Conservation (phyloP, 176 grass and related monocot species). For the Avena insularis region DNA sequence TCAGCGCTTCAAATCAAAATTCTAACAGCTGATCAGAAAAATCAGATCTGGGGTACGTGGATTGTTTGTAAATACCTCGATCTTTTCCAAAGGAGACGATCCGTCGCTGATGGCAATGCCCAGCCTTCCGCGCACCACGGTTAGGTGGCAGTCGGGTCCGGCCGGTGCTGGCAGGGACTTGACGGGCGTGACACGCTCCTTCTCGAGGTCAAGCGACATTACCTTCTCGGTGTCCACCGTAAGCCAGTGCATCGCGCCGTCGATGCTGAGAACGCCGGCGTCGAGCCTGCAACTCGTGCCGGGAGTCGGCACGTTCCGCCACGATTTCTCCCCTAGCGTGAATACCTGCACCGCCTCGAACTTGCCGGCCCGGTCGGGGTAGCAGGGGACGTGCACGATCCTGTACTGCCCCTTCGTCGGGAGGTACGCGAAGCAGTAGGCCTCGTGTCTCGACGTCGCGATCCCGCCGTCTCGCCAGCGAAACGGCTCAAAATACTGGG, state of each 20-base stretch:
- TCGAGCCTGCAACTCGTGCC: background rate
- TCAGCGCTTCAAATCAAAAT: background rate
- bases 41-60: background rate
- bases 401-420: background rate
- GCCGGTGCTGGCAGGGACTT: background rate
- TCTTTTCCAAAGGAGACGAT: background rate
- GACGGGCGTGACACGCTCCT: background rate
- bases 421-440: conserved; percentile 23
- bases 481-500: background rate
- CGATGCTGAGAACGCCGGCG: background rate
- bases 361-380: background rate
- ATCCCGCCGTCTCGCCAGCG: background rate
- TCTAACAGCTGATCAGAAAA: too few relatives aligned
- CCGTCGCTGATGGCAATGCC: background rate
- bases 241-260: background rate
- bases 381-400: conserved; percentile 19
- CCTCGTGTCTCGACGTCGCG: background rate
- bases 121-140: conserved; percentile 2
- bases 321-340: background rate
- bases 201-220: conserved; percentile 13
- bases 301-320: background rate
- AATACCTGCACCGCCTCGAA: background rate
- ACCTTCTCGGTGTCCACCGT: background rate
- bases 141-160: background rate
- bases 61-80: background rate